Percentiles rank a stretch among this genome's conserved stretches.
Conservation (phyloP, 345 rosid species). For the Citrus glauca region DNA sequence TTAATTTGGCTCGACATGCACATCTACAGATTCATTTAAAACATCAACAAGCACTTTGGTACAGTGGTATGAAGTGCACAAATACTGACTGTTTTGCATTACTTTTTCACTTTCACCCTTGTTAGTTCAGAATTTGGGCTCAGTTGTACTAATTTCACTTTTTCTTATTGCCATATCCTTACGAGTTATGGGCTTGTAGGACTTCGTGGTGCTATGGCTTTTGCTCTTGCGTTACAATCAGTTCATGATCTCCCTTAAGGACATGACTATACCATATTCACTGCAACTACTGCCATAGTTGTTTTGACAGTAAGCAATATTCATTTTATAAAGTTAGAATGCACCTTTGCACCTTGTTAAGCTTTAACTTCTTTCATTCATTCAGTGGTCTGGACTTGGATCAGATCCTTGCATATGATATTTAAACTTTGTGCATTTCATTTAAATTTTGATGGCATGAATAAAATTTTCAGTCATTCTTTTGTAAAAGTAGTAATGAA, state of each 20-base stretch:
- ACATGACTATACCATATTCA: constrained; percentile 96
- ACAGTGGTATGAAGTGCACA: constrained; percentile 69
- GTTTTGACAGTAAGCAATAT: constrained; percentile 69
- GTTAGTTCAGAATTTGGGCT: neutral
- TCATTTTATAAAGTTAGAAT: neutral
- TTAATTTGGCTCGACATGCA: constrained; percentile 80
- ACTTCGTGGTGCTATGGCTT: constrained; percentile 99
- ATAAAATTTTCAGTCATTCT: too few relatives aligned
- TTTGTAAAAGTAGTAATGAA: too few relatives aligned
- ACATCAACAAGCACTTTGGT: constrained; percentile 99
- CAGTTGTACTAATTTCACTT: neutral
- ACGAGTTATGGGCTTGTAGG: constrained; percentile 42
- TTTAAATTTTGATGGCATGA: too few relatives aligned
- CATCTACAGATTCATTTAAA: constrained; percentile 72
- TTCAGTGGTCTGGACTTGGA: neutral
- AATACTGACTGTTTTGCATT: neutral
- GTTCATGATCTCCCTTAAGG: constrained; percentile 97
- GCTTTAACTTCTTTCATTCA: neutral
- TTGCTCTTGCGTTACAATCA: constrained; percentile 99
- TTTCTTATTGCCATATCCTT: constrained; percentile 7
- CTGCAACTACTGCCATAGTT: constrained; percentile 96
- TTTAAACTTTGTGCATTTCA: neutral
- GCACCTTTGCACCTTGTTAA: neutral
- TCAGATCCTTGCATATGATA: constrained; percentile 7
- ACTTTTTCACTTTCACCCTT: neutral